Evolutionary conservation across 257 asterid genomes (phyloP), one percentile per base, ranked within the genome.

Genomic region (Echium plantagineum): DNA sequence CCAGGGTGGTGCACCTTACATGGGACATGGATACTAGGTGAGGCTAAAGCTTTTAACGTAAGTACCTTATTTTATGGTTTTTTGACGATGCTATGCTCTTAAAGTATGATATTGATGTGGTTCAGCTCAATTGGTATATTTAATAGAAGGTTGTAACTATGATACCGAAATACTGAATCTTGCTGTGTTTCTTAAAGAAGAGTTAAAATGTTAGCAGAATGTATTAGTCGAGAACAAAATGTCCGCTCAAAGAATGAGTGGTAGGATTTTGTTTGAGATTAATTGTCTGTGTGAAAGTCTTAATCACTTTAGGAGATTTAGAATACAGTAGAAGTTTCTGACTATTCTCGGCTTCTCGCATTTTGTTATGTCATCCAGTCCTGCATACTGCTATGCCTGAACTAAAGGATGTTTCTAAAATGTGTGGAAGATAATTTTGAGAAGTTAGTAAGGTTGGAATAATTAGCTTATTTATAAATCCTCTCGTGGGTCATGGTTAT

Each of bases 1-100:
- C 65, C 96, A 90, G 64, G 98, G 98, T 68, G 97, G 96, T 75
- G 87, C 87, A 0, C 89, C 86, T 54, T 87, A 88, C 85, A 81
- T 85, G 80, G 94, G 95, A 30, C 89, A 81, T 64, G 94, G 95
- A 68, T 91, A 68, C 76, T 90, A 90, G 89, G 94, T 77, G 74
- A 69, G 78, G 49, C 10, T 10, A 12, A 42, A 10, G 49, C 49
- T 42, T 9, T 35, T 42, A 42, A 42, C 49, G 12, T 7, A 42
- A 13, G 2, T 42, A 42, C 9, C 10, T n/a, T n/a, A n/a, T 13
- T 42, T 12, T 42, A 42, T 42, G 49, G 12, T 42, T 42, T 4
- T 42, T 35, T 28, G 0, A 6, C 32, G 7, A 28, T 28, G 32
- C 46, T 35, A 35, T 35, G 0, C 49, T 42, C 49, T 7, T 42